These are phyloP conservation scores for Lipomyces oligophaga DNA, from an alignment of 805 yeast genomes.

Conservation along the genomic window DNA sequence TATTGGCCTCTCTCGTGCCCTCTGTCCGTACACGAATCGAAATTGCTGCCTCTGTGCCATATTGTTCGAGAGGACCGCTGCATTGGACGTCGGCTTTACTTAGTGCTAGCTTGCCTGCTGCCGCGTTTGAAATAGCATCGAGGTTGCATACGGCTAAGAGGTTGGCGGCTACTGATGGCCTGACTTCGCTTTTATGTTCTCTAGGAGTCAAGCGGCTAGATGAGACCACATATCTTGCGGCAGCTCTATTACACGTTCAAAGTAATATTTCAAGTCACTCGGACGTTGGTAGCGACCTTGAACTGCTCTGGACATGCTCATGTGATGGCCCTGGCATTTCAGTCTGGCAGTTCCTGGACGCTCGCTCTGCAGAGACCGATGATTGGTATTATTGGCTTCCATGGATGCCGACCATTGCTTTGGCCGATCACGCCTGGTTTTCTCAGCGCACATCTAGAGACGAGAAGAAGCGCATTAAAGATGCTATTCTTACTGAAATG, in stretches of 20 bases:
- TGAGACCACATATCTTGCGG: not conserved
- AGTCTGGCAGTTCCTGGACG: conserved; percentile 14
- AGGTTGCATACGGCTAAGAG: not conserved
- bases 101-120: not conserved
- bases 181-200: not conserved
- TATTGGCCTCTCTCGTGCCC: conserved; percentile 8
- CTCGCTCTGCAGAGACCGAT: conserved; percentile 4
- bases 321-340: conserved; percentile 4
- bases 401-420: conserved; percentile 10
- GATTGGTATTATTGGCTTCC: conserved; percentile 16
- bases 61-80: not conserved
- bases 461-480: conserved; percentile 7
- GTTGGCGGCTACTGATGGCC: not conserved
- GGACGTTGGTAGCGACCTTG: conserved; percentile 1
- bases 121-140: not conserved
- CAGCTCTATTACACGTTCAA: not conserved
- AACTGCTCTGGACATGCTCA: conserved; percentile 1
- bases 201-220: conserved; percentile 1
- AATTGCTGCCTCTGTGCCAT: not conserved
- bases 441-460: not conserved
- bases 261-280: not conserved
- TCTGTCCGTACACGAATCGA: conserved; percentile 3
- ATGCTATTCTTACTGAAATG: conserved; percentile 3
- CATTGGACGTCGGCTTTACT: not conserved
- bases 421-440: conserved; percentile 13